Evolutionary conservation across 805 yeast genomes (phyloP), one percentile per base, ranked within the genome.

Genomic region (Wickerhamomyces hampshirensis): DNA sequence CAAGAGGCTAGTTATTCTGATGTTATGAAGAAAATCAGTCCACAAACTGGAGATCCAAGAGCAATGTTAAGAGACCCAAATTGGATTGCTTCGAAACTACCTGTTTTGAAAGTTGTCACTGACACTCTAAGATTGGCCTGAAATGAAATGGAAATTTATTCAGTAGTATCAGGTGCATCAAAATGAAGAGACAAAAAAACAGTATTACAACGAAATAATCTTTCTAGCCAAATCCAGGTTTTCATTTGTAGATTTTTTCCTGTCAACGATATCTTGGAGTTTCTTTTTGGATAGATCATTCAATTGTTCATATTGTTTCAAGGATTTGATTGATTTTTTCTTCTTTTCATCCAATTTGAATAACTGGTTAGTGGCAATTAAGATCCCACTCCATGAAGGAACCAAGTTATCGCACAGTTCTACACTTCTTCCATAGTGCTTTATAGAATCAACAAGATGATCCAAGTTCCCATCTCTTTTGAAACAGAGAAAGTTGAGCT

Each of bases 351-450:
- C 40, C 6, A 38, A 13, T 15, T 31, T 19, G 46, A 9, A 46
- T 47, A 37, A 59, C 54, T 55, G 53, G 23, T 47, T 37, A 5
- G 66, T 41, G 3, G 73, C 56, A 9, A 68, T 49, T 28, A 65
- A 67, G 2, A 84, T 59, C 1, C 91, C 89, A 23, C 73, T 57
- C 95, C 95, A 89, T 12, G 86, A 83, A 45, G 86, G 70, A 15
- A 73, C 59, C 55, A 75, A 83, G 23, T 67, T 64, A 30, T 81
- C 83, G 50, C 86, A 79, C 26, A 89, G 65, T 58, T 93, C 98
- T 5, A 87, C 78, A 7, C 88, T 62, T 46, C 94, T 73, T 36
- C 81, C 60, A 45, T 74, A 83, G 51, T 76, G 71, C 47, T 78
- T 65, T 11, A 61, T 59, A 13, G 47, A 37, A 7, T 35, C 35